These are phyloP conservation scores for Didymella segeticola DNA, from an alignment of 2,329 filamentous ascomycete genomes.

Conservation along the genomic window DNA sequence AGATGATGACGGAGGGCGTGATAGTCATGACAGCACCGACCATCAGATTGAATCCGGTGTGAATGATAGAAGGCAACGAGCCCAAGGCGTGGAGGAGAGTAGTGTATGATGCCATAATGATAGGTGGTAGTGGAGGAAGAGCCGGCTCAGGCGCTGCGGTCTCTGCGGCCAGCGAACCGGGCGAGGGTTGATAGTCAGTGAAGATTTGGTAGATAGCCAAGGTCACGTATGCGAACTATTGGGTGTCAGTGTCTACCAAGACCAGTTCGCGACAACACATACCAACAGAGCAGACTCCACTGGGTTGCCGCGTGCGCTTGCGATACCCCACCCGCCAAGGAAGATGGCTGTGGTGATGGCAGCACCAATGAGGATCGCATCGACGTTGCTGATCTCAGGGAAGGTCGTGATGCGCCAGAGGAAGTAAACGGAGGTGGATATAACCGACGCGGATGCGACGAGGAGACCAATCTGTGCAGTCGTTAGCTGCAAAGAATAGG, in stretches of 20 bases:
- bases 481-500: slow-evolving; percentile 42
- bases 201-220: slow-evolving; percentile 99
- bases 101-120: slow-evolving; percentile 98
- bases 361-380: slow-evolving; percentile 90
- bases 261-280: slow-evolving; percentile 21
- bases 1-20: slow-evolving; percentile 94
- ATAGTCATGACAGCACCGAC: slow-evolving; percentile 94
- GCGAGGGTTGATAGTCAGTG: slow-evolving; percentile 92
- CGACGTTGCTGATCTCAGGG: slow-evolving; percentile 88
- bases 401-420: slow-evolving; percentile 94
- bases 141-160: slow-evolving; percentile 71
- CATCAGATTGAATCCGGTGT: slow-evolving; percentile 84
- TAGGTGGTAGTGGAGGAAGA: slow-evolving; percentile 93
- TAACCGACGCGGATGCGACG: slow-evolving; percentile 85
- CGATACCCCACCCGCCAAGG: slow-evolving; percentile 91
- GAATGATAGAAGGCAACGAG: slow-evolving; percentile 80
- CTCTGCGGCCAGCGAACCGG: slow-evolving; percentile 58
- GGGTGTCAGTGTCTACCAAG: slow-evolving; percentile 9
- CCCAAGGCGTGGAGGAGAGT: slow-evolving; percentile 85
- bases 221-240: slow-evolving; percentile 89
- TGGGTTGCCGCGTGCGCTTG: slow-evolving; percentile 90
- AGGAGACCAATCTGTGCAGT: slow-evolving; percentile 79
- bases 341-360: slow-evolving; percentile 93
- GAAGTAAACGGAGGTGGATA: slow-evolving; percentile 94
- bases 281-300: slow-evolving; percentile 88